phyloP scores from a whole-genome alignment of 305 asterid genomes.

The Fraxinus ornus region DNA sequence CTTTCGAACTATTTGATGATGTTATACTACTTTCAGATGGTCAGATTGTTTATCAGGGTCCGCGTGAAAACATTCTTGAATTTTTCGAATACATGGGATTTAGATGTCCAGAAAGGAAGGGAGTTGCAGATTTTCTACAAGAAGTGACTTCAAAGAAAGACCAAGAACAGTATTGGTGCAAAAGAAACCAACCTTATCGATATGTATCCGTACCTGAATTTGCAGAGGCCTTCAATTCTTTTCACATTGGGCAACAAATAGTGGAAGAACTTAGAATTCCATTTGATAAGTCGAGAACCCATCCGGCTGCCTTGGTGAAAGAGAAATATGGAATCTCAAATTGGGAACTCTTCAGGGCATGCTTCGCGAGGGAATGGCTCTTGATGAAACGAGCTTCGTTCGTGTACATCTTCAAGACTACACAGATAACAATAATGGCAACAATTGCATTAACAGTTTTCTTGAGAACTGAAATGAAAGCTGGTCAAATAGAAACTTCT shows the following conservation, averaged over 20 bases:
- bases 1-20: slow-evolving; percentile 52
- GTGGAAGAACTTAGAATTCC: slow-evolving; percentile 39
- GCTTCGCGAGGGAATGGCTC: slow-evolving; percentile 49
- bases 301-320: slow-evolving; percentile 52
- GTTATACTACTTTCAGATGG: slow-evolving; percentile 54
- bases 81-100: slow-evolving; percentile 49
- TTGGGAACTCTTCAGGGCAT: slow-evolving; percentile 48
- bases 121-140: slow-evolving; percentile 54
- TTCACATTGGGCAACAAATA: slow-evolving; percentile 38
- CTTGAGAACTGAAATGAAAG: slow-evolving; percentile 45
- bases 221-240: slow-evolving; percentile 33
- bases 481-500: slow-evolving; percentile 39
- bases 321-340: slow-evolving; percentile 49
- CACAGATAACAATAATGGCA: slow-evolving; percentile 73
- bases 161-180: slow-evolving; percentile 52
- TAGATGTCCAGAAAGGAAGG: slow-evolving; percentile 59
- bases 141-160: slow-evolving; percentile 61
- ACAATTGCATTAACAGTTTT: slow-evolving; percentile 54
- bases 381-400: slow-evolving; percentile 48
- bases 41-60: slow-evolving; percentile 50
- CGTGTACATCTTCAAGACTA: slow-evolving; percentile 45
- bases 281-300: slow-evolving; percentile 40
- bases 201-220: slow-evolving; percentile 37
- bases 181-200: slow-evolving; percentile 33
- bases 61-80: slow-evolving; percentile 43